phyloP scores from a whole-genome alignment of 805 yeast species.

The Wickerhamomyces tratensis region DNA sequence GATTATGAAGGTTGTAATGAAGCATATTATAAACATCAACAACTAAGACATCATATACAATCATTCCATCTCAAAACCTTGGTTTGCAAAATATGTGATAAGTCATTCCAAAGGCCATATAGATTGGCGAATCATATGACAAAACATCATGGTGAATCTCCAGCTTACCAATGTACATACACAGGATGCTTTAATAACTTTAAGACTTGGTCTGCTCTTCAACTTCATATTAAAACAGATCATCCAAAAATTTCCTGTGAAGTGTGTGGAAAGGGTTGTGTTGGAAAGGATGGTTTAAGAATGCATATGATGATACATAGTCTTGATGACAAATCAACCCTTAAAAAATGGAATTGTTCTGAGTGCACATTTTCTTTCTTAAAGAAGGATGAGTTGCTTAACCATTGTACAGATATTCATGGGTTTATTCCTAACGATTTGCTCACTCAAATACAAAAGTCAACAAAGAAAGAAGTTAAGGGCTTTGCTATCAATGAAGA shows the following conservation, averaged over 20 bases:
- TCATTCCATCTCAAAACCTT: slow-evolving; percentile 49
- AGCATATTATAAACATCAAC: slow-evolving; percentile 65
- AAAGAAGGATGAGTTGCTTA: slow-evolving; percentile 44
- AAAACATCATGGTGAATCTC: slow-evolving; percentile 50
- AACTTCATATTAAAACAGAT: slow-evolving; percentile 55
- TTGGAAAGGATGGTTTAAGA: slow-evolving; percentile 58
- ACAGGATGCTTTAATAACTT: slow-evolving; percentile 52
- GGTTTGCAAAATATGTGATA: slow-evolving; percentile 54
- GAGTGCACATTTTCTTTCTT: slow-evolving; percentile 42
- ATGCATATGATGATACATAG: slow-evolving; percentile 69
- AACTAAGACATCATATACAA: slow-evolving; percentile 61
- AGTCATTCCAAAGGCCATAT: slow-evolving; percentile 52
- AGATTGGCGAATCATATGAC: slow-evolving; percentile 57
- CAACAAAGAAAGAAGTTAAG: neutral
- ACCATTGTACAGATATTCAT: slow-evolving; percentile 47
- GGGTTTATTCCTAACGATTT: slow-evolving; percentile 13
- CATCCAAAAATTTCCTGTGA: slow-evolving; percentile 65
- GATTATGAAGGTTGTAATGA: slow-evolving; percentile 51
- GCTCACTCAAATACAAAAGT: neutral
- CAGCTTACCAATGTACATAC: slow-evolving; percentile 50
- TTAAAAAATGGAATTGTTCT: slow-evolving; percentile 61
- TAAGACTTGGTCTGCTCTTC: slow-evolving; percentile 66
- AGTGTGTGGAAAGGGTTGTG: slow-evolving; percentile 61
- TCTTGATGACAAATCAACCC: slow-evolving; percentile 13
- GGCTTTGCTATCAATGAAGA: no score